Evolutionary conservation across 2,329 filamentous ascomycete genomes (phyloP), one percentile per base, ranked within the genome.

Genomic region (Ophiostoma sp.): DNA sequence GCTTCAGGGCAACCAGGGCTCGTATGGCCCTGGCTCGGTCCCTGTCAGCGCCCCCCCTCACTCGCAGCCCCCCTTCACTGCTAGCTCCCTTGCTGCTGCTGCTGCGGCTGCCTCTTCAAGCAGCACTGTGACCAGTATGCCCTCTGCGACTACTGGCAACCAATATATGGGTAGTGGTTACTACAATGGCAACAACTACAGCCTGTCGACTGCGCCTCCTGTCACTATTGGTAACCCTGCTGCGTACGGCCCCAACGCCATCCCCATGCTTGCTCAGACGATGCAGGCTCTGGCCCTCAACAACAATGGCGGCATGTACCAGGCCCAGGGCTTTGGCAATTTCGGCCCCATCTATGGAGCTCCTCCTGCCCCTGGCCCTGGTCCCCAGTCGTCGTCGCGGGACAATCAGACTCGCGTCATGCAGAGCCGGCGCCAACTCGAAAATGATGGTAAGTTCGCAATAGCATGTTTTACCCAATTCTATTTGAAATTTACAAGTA

Each of bases 391-490:
- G 5, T 38, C 64, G 0, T 40, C 66, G 69, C 86, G 89, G 66
- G 92, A 96, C 74, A 91, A 87, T 74, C 89, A 93, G 76, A 85
- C 88, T 73, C 89, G 90, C 69, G 87, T 90, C 70, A 91, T 91
- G 69, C 88, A 91, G 77, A 87, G 86, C 77, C 89, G 91, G 72
- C 90, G 91, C 72, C 84, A 89, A 76, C 85, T 90, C 74, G 89
- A 91, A 75, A 89, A 85, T 71, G 88, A 92, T 40, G 60, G 60
- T 63, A 42, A 63, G 60, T 63, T 55, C 49, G 18, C 49, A 55
- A 4, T 41, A 7, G 12, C 36, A 6, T 11, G 27, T 60, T 38
- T 27, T 27, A 27, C 27, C 27, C 27, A 27, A 27, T 27, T 27
- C 27, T 27, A 27, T 27, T 27, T 27, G 27, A 27, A 27, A 2